Conservation (phyloP, 2,329 filamentous ascomycete genomes). For the Verticillium albo-atrum region DNA sequence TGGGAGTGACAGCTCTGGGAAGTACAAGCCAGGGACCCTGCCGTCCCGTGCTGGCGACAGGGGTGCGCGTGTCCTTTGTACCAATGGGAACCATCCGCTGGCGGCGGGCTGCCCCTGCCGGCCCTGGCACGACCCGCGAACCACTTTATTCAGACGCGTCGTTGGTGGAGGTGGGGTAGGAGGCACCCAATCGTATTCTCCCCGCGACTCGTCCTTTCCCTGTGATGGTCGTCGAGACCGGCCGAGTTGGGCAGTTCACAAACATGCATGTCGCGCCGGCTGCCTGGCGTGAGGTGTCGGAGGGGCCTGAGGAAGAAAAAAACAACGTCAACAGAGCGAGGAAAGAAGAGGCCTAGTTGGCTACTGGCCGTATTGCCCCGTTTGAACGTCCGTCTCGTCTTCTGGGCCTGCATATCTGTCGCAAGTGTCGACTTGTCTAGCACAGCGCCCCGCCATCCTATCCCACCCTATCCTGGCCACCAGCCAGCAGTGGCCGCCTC, state of each 20-base stretch:
- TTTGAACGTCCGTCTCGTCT: neutral
- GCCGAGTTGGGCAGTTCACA: neutral
- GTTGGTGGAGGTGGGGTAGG: neutral
- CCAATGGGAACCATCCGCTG: neutral
- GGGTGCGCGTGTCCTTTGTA: neutral
- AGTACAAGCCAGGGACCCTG: neutral
- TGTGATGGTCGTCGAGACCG: neutral
- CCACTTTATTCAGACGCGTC: slow-evolving; percentile 4
- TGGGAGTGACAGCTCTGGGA: neutral
- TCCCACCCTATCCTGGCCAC: neutral
- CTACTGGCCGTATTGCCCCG: neutral
- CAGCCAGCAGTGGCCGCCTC: neutral
- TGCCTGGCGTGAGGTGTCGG: neutral
- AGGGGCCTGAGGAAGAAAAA: neutral
- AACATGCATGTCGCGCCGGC: neutral
- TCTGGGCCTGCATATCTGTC: neutral
- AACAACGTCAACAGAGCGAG: neutral
- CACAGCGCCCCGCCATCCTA: neutral
- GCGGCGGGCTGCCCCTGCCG: neutral
- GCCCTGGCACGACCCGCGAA: slow-evolving; percentile 1
- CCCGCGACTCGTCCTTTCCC: neutral
- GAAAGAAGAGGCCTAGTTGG: neutral
- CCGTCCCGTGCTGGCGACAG: neutral
- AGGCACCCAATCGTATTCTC: neutral
- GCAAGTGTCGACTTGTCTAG: neutral